Base-by-base conservation (phyloP, 495 filamentous ascomycete species). In the Podospora sp. region DNA sequence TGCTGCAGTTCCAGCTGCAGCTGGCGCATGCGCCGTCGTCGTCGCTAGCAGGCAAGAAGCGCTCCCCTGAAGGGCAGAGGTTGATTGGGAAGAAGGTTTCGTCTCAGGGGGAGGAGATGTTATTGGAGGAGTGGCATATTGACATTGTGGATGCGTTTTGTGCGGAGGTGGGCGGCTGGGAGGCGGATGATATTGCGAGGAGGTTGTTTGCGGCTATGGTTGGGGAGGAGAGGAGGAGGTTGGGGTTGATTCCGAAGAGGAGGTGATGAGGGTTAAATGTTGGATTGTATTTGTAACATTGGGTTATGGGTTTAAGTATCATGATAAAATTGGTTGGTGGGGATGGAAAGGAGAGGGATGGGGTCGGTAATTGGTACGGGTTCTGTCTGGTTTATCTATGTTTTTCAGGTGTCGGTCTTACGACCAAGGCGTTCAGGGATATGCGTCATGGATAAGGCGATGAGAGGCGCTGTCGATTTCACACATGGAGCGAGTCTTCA, bases 71-170 rank as follows among this genome's bases (percentile, higher is more conserved):
- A 25, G 14, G 9, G 16, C 50, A 56, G 27, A 56, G 14, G 18
- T 70, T 80, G 24, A 71, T 82, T 0, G 80, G 79, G 8, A 81
- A 78, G 56, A 67, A 71, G 40, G 73, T 80, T 22, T 20, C 58
- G 21, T 62, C 74, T 7, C 75, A 78, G 58, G 80, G 74, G 61
- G 74, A 78, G 73, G 25, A 52, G 1, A 64, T 86, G 65, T 58
- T 72, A 5, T 68, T 87, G 1, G 78, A 84, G 67, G 72, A 72
- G 60, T 86, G 84, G 84, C 84, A 87, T 65, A 69, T 86, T 36
- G 84, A 86, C 49, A 75, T 82, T 51, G 78, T 85, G 21, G 79
- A 83, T 59, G 82, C 80, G 24, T 84, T 84, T 66, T 63, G 71
- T 20, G 70, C 58, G 14, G 73, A 77, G 59, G 78, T 84, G 0